A percentile compares a stretch with the other conserved stretches of the same genome.
Evolutionary conservation across 306 rosid species (phyloP).

Genomic region (Astragalus membranaceus): DNA sequence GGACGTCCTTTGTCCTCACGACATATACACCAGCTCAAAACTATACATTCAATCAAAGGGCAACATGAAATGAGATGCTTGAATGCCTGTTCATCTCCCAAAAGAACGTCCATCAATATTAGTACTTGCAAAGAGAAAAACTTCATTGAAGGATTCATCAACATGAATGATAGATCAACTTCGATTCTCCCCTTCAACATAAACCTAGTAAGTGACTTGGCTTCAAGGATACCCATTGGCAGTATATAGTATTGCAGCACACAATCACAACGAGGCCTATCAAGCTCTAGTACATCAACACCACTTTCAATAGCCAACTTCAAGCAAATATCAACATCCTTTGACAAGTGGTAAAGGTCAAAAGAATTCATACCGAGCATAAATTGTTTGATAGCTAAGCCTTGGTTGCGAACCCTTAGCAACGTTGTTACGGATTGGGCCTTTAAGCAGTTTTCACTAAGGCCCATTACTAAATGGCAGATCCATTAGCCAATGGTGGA

Average conservation of each 20-base stretch:
- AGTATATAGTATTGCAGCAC: not conserved
- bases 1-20: no score
- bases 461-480: no score
- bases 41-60: no score
- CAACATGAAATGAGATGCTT: no score
- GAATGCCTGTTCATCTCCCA: no score
- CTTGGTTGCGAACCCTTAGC: not conserved
- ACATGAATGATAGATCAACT: not conserved
- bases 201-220: not conserved
- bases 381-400: conserved; percentile 3
- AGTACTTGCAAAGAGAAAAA: not conserved
- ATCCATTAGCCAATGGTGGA: no score
- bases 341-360: not conserved
- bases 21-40: not conserved
- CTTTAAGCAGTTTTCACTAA: no score
- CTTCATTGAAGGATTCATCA: not conserved
- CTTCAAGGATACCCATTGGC: not conserved
- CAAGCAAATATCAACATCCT: not conserved
- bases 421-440: no score
- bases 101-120: no score
- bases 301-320: conserved; percentile 1
- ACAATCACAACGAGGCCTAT: not conserved
- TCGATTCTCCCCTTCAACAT: not conserved
- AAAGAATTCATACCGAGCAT: not conserved
- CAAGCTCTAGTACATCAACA: conserved; percentile 8